A percentile compares a stretch with the other conserved stretches of the same genome.
phyloP scores from a whole-genome alignment of 805 yeast genomes.

The Candida xyloterini region DNA sequence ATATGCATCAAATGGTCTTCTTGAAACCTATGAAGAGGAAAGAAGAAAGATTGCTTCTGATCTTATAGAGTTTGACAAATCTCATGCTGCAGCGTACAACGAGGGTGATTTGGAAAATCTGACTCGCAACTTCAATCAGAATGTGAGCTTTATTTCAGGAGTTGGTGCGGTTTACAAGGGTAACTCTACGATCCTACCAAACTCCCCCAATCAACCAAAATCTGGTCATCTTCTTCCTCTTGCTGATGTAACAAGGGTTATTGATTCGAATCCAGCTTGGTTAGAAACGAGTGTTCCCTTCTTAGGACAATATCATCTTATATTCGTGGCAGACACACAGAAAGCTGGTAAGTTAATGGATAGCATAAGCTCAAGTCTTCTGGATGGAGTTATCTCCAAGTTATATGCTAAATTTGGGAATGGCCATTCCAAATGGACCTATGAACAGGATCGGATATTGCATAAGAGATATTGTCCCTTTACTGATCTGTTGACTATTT shows the following conservation, averaged over 20 bases:
- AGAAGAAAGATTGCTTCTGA: constrained; percentile 32
- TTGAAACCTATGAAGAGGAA: constrained; percentile 33
- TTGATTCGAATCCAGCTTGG: constrained; percentile 16
- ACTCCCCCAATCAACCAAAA: background rate
- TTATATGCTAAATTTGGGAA: background rate
- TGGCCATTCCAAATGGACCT: background rate
- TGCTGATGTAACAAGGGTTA: constrained; percentile 10
- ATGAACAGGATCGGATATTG: background rate
- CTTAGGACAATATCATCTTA: constrained; percentile 15
- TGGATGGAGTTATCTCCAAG: background rate
- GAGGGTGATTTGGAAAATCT: constrained; percentile 19
- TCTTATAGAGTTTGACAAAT: constrained; percentile 35
- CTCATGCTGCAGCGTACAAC: constrained; percentile 33
- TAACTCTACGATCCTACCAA: constrained; percentile 3
- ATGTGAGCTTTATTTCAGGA: constrained; percentile 23
- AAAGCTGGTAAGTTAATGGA: background rate
- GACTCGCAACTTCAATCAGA: constrained; percentile 14
- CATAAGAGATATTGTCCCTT: background rate
- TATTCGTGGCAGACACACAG: background rate
- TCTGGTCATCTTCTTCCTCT: constrained; percentile 15
- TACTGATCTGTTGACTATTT: background rate
- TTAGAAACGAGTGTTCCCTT: constrained; percentile 14
- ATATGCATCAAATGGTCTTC: constrained; percentile 18
- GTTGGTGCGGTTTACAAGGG: constrained; percentile 18
- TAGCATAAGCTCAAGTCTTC: background rate